Conservation (phyloP, 371 early-diverging fungal genomes). For the Parasitella parasitica region DNA sequence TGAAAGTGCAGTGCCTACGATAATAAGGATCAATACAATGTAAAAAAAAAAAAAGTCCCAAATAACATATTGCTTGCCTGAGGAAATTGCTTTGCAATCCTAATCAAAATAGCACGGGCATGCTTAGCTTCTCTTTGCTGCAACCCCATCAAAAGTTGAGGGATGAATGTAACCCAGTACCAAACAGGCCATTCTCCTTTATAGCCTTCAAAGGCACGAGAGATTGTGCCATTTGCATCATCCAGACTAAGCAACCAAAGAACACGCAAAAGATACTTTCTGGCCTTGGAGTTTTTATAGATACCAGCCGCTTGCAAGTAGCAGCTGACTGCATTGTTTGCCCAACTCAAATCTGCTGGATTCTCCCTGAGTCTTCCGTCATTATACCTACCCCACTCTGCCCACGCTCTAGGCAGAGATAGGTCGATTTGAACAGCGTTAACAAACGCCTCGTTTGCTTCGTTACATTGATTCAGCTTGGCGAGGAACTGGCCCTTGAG, state of each 20-base stretch:
- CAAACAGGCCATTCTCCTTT: constrained; percentile 91
- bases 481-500: constrained; percentile 94
- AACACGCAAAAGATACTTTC: constrained; percentile 91
- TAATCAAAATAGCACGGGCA: constrained; percentile 80
- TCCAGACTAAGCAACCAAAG: constrained; percentile 94
- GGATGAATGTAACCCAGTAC: constrained; percentile 98
- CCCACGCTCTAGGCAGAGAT: constrained; percentile 92
- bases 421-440: constrained; percentile 92
- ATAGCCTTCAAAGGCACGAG: constrained; percentile 83
- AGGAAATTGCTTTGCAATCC: constrained; percentile 94
- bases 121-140: constrained; percentile 79
- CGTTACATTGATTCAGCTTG: constrained; percentile 82
- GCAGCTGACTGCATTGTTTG: constrained; percentile 92
- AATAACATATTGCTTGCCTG: no score
- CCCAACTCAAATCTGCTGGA: constrained; percentile 80
- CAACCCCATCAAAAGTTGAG: constrained; percentile 85
- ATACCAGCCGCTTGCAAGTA: constrained; percentile 95
- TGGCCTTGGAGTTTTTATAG: constrained; percentile 83
- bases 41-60: no score
- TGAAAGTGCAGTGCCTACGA: constrained; percentile 83
- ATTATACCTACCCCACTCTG: constrained; percentile 96
- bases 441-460: constrained; percentile 93
- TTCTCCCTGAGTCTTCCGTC: constrained; percentile 85
- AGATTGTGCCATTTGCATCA: constrained; percentile 73
- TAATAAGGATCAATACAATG: background rate